These are phyloP conservation scores for Beauveria scarabaeidicola DNA, from an alignment of 2,329 filamentous ascomycete species.

Conservation along the genomic window DNA sequence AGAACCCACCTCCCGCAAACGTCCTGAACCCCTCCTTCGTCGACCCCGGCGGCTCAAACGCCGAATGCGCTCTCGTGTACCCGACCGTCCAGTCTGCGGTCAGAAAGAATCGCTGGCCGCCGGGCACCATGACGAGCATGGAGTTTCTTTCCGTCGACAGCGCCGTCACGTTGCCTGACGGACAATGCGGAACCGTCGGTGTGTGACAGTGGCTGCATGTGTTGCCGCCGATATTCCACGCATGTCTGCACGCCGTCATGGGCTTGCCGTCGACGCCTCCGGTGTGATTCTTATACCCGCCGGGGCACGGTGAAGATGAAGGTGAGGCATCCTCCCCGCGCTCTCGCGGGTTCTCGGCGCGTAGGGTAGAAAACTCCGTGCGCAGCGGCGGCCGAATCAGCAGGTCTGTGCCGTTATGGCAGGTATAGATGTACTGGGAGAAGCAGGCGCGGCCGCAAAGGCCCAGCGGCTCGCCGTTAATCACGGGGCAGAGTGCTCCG, in stretches of 20 bases:
- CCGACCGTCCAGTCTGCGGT: conserved; percentile 20
- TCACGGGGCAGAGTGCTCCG: conserved; percentile 25
- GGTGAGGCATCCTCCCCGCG: neutral
- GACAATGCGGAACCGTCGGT: conserved; percentile 16
- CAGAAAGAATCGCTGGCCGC: conserved; percentile 25
- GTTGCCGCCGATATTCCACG: conserved; percentile 19
- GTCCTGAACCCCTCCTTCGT: conserved; percentile 20
- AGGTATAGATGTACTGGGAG: conserved; percentile 22
- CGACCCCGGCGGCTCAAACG: conserved; percentile 20
- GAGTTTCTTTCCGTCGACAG: conserved; percentile 16
- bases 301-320: neutral
- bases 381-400: neutral
- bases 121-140: conserved; percentile 25
- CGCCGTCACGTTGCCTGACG: conserved; percentile 20
- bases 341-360: conserved; percentile 22
- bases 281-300: neutral
- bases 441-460: conserved; percentile 28
- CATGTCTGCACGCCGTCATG: conserved; percentile 21
- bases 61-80: conserved; percentile 28
- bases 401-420: conserved; percentile 1
- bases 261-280: conserved; percentile 19
- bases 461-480: conserved; percentile 25
- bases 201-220: conserved; percentile 16
- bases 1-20: conserved; percentile 23
- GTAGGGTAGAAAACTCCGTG: conserved; percentile 15